Evolutionary conservation across 164 flowering plant species (phyloP), one percentile per base, ranked within the genome.

Genomic region (Vitis cinerea): DNA sequence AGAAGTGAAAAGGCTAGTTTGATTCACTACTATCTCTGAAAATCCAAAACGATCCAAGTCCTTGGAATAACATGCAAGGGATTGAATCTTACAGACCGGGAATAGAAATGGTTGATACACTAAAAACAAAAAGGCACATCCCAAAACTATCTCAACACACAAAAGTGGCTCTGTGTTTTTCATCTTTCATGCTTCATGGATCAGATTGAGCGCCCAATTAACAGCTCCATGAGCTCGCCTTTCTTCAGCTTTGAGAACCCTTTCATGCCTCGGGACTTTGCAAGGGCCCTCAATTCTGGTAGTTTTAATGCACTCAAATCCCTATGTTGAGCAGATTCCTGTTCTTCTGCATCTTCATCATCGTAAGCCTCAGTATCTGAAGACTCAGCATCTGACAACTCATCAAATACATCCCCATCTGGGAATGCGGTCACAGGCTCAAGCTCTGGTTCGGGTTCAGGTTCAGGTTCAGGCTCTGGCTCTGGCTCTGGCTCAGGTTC

Each of bases 161-260:
- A 5, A 29, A 50, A n/a, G 37, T 17, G 11, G 51, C 29, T 49
- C n/a, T 37, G 44, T 6, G 6, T 49, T 60, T 56, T 51, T 4
- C 23, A 17, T 10, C 27, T 37, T 48, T 27, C 53, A 60, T 15
- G 23, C 11, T 23, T n/a, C 63, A 27, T n/a, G 47, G 44, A 67
- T 81, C 79, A 83, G 59, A 51, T 17, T 29, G 73, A 68, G 63
- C 63, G 69, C 64, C 81, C 75, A 66, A 79, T 59, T 9, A 94
- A 85, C 77, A 94, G 71, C 61, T 78, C 87, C 60, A 91, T 64
- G 49, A 94, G 91, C 59, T 90, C 91, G 6, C 53, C 69, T 78
- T 94, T 94, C 86, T 92, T 94, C 84, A 92, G 71, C 86, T 87
- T 94, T 3, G 97, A 91, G 72, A 71, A 87, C 72, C 97, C 90